Evolutionary conservation across 2,329 filamentous ascomycete genomes (phyloP), one percentile per base, ranked within the genome.

Genomic region (Fusarium goolgardi): DNA sequence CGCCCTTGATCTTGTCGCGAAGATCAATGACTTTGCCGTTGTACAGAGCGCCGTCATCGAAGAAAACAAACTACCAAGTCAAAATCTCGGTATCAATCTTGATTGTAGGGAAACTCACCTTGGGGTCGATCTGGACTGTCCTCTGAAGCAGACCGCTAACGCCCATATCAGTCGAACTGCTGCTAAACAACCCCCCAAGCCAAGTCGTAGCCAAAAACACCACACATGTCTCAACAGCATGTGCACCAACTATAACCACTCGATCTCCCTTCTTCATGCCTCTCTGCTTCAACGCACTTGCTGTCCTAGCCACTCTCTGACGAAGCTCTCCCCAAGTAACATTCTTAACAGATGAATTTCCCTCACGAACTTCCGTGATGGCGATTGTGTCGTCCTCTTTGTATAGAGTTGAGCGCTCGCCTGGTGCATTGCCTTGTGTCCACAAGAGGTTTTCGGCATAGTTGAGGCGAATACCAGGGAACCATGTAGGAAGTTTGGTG

Each of bases 401-500:
- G 63, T 87, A 81, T 6, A 75, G 69, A 1, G 81, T 91, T 10
- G 83, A 82, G 6, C 82, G 81, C 25, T 81, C 74, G 4, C 80
- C 83, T 0, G 80, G 76, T 12, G 82, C 73, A n/a, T 79, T 75
- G 0, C 78, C 73, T 3, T 81, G 80, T 2, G 85, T 85, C 80
- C 87, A 94, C 27, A 97, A 86, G 27, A 93, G 78, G 75, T 96
- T 96, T 79, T 96, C 92, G 7, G 92, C 90, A 75, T 90, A 95
- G 73, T 94, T 96, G 71, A 96, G 77, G 7, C 82, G 79, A 2
- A 94, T 84, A 31, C 93, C 93, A 2, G 87, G 80, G 76, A 96
- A 96, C 93, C 93, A 96, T 40, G 82, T 80, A 0, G 93, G 93
- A 7, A 95, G 84, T 18, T 83, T 81, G 63, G 93, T 89, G 76